phyloP scores from a whole-genome alignment of 106 monocot species.

The Dendrobium chrysotoxum region DNA sequence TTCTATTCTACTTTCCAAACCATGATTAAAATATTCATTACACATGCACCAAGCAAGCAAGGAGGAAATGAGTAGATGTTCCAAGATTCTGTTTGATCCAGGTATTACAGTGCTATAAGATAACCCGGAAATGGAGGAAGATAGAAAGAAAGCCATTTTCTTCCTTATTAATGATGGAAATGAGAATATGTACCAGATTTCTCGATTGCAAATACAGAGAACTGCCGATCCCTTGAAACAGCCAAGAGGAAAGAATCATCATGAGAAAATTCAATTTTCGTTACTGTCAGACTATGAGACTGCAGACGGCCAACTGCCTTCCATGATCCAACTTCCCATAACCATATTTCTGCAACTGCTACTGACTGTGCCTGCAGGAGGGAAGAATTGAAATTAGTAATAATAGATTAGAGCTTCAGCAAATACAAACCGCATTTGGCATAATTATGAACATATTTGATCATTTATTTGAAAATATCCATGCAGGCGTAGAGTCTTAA shows the following conservation, averaged over 20 bases:
- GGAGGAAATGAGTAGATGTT: neutral
- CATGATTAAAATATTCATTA: neutral
- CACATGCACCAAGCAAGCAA: no score
- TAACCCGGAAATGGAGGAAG: neutral
- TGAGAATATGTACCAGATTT: constrained; percentile 35
- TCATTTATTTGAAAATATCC: no score
- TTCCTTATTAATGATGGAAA: neutral
- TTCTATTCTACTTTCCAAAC: neutral
- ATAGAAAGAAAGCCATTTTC: neutral
- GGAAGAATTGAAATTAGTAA: neutral
- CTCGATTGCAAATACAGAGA: constrained; percentile 67
- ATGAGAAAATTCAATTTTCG: constrained; percentile 80
- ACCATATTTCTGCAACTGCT: constrained; percentile 74
- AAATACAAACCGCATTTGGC: neutral
- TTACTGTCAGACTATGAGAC: constrained; percentile 84
- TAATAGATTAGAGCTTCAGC: neutral
- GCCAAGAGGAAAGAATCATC: constrained; percentile 73
- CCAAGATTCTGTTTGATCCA: neutral
- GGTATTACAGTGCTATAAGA: neutral
- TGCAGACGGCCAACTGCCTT: constrained; percentile 83
- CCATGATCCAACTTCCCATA: constrained; percentile 96
- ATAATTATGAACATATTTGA: neutral
- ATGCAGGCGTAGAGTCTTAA: no score
- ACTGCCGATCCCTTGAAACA: constrained; percentile 93
- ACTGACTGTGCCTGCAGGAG: constrained; percentile 67